These are phyloP conservation scores for Waltergamsia citrina DNA, from an alignment of 2,329 filamentous ascomycete genomes.

Conservation along the genomic window DNA sequence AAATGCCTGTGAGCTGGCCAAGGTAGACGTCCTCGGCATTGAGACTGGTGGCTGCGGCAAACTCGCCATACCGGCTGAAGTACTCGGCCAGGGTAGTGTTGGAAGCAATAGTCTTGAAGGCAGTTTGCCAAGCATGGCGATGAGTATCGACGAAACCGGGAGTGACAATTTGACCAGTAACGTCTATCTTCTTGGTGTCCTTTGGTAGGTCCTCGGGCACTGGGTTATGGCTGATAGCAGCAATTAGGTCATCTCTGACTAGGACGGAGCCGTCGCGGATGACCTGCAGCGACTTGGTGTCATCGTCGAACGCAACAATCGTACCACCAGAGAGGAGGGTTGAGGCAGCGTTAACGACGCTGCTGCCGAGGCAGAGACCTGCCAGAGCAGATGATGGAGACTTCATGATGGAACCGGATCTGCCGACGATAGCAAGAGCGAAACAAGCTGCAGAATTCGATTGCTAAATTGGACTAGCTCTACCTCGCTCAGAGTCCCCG, in stretches of 20 bases:
- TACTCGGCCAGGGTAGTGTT: conserved; percentile 42
- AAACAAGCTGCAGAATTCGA: no score
- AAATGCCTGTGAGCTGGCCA: conserved; percentile 33
- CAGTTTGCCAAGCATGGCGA: conserved; percentile 46
- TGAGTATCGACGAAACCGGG: conserved; percentile 50
- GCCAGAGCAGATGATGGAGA: no score
- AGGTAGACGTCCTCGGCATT: conserved; percentile 35
- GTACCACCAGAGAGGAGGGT: conserved; percentile 23
- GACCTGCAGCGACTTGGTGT: conserved; percentile 20
- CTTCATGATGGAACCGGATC: no score
- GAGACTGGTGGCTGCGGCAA: conserved; percentile 19
- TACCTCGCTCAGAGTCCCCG: no score
- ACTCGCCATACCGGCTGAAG: conserved; percentile 26
- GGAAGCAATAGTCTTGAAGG: conserved; percentile 39
- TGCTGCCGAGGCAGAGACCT: no score
- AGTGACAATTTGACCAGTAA: conserved; percentile 38
- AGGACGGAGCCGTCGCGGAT: conserved; percentile 29
- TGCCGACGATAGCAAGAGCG: no score
- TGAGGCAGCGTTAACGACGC: not conserved
- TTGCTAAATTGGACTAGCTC: no score
- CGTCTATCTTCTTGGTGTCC: conserved; percentile 26
- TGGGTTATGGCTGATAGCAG: conserved; percentile 17
- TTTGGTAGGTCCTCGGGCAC: not conserved
- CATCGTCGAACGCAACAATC: conserved; percentile 28
- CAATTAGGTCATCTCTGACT: conserved; percentile 26